Evolutionary conservation across 805 yeast species (phyloP).

Genomic region (Wickerhamomyces chaumierensis): DNA sequence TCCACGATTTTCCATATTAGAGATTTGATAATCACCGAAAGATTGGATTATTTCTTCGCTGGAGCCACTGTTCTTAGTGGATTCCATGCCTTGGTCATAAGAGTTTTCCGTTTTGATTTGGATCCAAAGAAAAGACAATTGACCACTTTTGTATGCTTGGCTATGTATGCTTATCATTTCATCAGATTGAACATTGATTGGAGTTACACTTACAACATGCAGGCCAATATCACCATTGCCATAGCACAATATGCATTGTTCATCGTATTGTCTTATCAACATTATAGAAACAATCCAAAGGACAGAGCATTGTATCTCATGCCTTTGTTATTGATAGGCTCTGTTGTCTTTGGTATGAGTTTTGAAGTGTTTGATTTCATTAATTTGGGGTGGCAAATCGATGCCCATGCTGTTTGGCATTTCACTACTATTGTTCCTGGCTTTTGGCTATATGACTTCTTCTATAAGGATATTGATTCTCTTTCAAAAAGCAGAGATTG

Average conservation of each 20-base stretch:
- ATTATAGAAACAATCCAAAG: constrained; percentile 14
- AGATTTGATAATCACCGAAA: constrained; percentile 70
- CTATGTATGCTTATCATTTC: constrained; percentile 55
- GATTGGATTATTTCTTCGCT: constrained; percentile 85
- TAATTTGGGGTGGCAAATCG: constrained; percentile 56
- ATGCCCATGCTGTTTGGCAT: constrained; percentile 95
- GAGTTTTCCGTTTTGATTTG: constrained; percentile 50
- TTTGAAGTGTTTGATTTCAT: constrained; percentile 87
- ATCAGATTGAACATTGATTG: constrained; percentile 57
- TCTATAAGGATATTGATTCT: constrained; percentile 35
- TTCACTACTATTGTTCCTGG: constrained; percentile 78
- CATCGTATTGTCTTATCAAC: constrained; percentile 20
- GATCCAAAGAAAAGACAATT: constrained; percentile 22
- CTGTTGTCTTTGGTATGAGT: constrained; percentile 67
- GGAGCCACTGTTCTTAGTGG: constrained; percentile 80
- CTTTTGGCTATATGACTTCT: constrained; percentile 56
- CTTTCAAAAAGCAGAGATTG: constrained; percentile 9
- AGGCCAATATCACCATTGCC: constrained; percentile 75
- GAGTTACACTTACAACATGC: constrained; percentile 92
- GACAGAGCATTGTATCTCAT: constrained; percentile 21
- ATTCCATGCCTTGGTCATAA: constrained; percentile 51
- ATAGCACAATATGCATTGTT: constrained; percentile 51
- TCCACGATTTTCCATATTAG: constrained; percentile 83
- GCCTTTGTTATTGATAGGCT: constrained; percentile 40
- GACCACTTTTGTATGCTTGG: constrained; percentile 30